A percentile compares a stretch with the other conserved stretches of the same genome.
phyloP scores from a whole-genome alignment of 495 filamentous ascomycete species.

The Achaetomiella virescens region DNA sequence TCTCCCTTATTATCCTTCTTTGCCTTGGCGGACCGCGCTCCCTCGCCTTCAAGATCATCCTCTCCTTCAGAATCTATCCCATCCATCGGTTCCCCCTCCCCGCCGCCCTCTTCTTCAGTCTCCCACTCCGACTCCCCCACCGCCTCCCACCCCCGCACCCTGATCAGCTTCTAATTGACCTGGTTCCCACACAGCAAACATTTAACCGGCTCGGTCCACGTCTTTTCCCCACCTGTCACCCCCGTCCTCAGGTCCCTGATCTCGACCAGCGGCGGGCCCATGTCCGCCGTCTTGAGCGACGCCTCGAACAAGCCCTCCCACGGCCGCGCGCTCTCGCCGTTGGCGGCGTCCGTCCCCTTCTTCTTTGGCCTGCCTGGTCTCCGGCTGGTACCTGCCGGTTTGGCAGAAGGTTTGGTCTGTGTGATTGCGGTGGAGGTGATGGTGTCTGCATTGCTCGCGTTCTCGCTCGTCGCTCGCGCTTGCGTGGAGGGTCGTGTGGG shows the following conservation, averaged over 20 bases:
- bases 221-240: constrained; percentile 38
- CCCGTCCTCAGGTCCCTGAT: constrained; percentile 39
- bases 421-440: constrained; percentile 3
- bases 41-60: not conserved
- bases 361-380: constrained; percentile 25
- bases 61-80: not conserved
- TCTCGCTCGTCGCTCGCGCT: constrained; percentile 15
- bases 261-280: constrained; percentile 31
- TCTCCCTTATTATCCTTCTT: too few species aligned
- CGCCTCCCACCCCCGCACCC: not conserved
- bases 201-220: constrained; percentile 40
- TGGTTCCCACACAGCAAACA: constrained; percentile 38
- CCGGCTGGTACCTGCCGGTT: constrained; percentile 14
- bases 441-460: not conserved
- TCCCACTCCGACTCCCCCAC: not conserved
- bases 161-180: constrained; percentile 29
- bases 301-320: constrained; percentile 42
- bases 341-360: constrained; percentile 14
- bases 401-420: too few species aligned
- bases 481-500: constrained; percentile 8
- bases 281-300: constrained; percentile 27
- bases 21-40: too few species aligned
- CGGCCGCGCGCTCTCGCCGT: constrained; percentile 29
- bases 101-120: not conserved
- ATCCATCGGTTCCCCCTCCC: not conserved